Evolutionary conservation across 2,329 filamentous ascomycete species (phyloP), one percentile per base, ranked within the genome.

Genomic region (Colletotrichum cordylinicola): DNA sequence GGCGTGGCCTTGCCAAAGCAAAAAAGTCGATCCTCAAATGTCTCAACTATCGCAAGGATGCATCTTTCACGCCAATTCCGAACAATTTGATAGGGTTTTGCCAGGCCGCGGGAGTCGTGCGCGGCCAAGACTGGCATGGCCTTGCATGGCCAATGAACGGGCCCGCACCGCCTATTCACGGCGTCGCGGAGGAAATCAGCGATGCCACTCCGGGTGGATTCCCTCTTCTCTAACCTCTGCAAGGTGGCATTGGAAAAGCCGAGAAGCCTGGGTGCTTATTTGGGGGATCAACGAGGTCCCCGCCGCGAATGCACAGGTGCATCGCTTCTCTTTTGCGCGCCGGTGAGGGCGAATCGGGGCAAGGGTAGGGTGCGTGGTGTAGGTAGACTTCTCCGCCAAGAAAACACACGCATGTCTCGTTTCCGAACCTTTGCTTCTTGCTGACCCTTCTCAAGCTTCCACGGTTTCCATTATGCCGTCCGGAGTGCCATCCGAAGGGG

Each of bases 81-180:
- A 65, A 48, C n/a, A 65, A 74, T 64, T 12, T 74, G 58, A 74
- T 65, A 70, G 60, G 67, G 48, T 71, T 66, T 55, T 31, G n/a
- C n/a, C n/a, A 39, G 66, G 33, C 31, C 24, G 33, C 35, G 27
- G 16, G 52, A 15, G 61, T 13, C 33, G 39, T n/a, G 27, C 33
- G 70, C 43, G 27, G 33, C 33, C 35, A 21, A 29, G 29, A n/a
- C 29, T 60, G 62, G 70, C 64, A 61, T 62, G 37, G n/a, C 55
- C 65, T 69, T 67, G 55, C 39, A 58, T 39, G 43, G 43, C 66
- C 71, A 74, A 56, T 56, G 16, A 35, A 37, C 15, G 24, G 56
- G 66, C 56, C 24, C 15, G 43, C 66, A 61, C 9, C 27, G 72
- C 15, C 16, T 52, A 29, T 15, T n/a, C 31, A 33, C 33, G 48